Percentiles rank a stretch among this genome's conserved stretches.
Evolutionary conservation across 1,284 basidiomycete genomes (phyloP).

Genomic region (Irpex sp.): DNA sequence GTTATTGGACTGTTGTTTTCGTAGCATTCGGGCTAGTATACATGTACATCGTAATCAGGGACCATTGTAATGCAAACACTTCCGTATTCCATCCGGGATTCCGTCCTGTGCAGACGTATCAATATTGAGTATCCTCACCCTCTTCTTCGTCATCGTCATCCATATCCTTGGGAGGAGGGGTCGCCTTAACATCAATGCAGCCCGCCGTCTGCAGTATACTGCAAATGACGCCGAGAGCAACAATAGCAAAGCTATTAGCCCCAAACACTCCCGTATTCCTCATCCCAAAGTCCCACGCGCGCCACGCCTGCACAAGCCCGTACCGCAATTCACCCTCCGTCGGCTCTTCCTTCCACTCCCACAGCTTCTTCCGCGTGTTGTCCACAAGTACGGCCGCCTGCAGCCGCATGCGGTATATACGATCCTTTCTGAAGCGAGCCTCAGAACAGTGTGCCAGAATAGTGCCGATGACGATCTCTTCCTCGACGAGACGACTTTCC

Average conservation of each 20-base stretch:
- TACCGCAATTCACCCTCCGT: slow-evolving; percentile 29
- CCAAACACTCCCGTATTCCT: slow-evolving; percentile 45
- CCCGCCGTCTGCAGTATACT: slow-evolving; percentile 49
- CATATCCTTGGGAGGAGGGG: not conserved
- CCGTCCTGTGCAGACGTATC: not conserved
- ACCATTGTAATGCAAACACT: no score
- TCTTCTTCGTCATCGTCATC: slow-evolving; percentile 5
- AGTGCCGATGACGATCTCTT: slow-evolving; percentile 67
- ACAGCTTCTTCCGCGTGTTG: slow-evolving; percentile 43
- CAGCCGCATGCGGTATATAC: slow-evolving; percentile 57
- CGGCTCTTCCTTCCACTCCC: slow-evolving; percentile 27
- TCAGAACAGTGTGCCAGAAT: slow-evolving; percentile 61
- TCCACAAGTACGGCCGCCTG: slow-evolving; percentile 51
- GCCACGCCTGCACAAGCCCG: slow-evolving; percentile 53
- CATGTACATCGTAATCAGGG: no score
- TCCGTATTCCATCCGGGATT: no score
- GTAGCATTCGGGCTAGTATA: no score
- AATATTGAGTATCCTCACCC: not conserved
- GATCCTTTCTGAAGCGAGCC: slow-evolving; percentile 50
- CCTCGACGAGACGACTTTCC: slow-evolving; percentile 54
- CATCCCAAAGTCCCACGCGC: slow-evolving; percentile 53
- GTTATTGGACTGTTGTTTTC: no score
- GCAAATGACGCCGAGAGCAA: slow-evolving; percentile 54
- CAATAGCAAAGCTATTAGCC: slow-evolving; percentile 60
- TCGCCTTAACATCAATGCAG: slow-evolving; percentile 5